A percentile compares a stretch with the other conserved stretches of the same genome.
Conservation (phyloP, 352 stramenopile genomes). For the Phytopythium boreale region DNA sequence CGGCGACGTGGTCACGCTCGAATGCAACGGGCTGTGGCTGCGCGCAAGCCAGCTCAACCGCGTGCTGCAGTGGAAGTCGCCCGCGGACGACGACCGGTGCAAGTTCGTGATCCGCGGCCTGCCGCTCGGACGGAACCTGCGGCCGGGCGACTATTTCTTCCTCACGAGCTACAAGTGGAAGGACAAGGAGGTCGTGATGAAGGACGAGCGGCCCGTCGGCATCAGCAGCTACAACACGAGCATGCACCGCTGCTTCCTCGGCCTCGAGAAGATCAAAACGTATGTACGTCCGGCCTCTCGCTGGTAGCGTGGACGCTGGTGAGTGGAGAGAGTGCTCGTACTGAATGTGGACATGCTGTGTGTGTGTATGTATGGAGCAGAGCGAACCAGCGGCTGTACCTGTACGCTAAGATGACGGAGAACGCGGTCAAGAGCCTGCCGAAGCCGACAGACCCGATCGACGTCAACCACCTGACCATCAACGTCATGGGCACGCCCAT, state of each 20-base stretch:
- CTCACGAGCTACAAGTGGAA: slow-evolving; percentile 85
- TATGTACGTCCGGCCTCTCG: slow-evolving; percentile 20
- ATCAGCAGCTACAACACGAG: slow-evolving; percentile 85
- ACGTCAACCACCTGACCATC: slow-evolving; percentile 63
- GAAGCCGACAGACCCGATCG: slow-evolving; percentile 49
- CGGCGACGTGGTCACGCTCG: slow-evolving; percentile 83
- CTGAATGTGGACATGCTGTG: background rate
- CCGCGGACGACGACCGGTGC: slow-evolving; percentile 78
- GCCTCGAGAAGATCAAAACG: slow-evolving; percentile 76
- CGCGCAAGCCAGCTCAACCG: slow-evolving; percentile 70
- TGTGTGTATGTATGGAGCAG: slow-evolving; percentile 18
- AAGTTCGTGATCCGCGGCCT: slow-evolving; percentile 86
- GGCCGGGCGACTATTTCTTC: slow-evolving; percentile 85
- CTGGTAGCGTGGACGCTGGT: background rate
- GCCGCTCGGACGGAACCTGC: slow-evolving; percentile 65
- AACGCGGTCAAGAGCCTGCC: slow-evolving; percentile 70
- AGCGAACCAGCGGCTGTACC: slow-evolving; percentile 60
- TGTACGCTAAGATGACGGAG: slow-evolving; percentile 79
- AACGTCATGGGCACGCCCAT: slow-evolving; percentile 54
- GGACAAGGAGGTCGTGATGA: slow-evolving; percentile 84
- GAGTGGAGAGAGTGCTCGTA: background rate
- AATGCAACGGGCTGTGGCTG: slow-evolving; percentile 87
- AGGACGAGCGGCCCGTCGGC: slow-evolving; percentile 69
- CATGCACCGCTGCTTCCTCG: slow-evolving; percentile 80
- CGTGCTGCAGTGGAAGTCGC: slow-evolving; percentile 85